Evolutionary conservation across 2,329 filamentous ascomycete genomes (phyloP), one percentile per base, ranked within the genome.

Genomic region (Arthroderma uncinatum): DNA sequence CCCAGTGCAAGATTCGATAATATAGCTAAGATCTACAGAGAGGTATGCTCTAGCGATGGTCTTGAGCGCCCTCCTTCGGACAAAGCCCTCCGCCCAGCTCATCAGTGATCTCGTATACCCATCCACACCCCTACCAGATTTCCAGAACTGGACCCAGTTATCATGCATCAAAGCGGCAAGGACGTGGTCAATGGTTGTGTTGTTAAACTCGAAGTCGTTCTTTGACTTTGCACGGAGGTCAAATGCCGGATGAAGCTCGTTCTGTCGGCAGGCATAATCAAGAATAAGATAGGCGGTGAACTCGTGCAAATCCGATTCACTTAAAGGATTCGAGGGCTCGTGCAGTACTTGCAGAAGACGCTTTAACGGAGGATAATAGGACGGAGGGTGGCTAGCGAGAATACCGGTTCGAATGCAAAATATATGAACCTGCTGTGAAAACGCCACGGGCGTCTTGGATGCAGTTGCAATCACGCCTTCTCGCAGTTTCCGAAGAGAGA

Each of bases 351-450:
- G 79, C 10, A 98, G 77, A 1, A 96, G 79, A 64, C 95, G 83
- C 39, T 87, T 79, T 21, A 97, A 81, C 1, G 92, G 89, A 0
- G 92, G 89, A 62, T 92, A 86, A 70, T 97, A 98, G 1, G 90
- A 90, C 64, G 95, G 89, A 64, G 86, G 87, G 64, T 94, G 85
- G 62, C 84, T 83, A 58, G 86, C 83, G 34, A 95, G 80, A 61
- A 98, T 85, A 23, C 87, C 84, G 25, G 91, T 79, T 56, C 91
- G 86, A 64, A 95, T 88, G 65, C 88, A 89, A 76, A 97, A 97
- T 61, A 95, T 83, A 72, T 97, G 95, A 14, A 85, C 88, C 64
- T 90, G 84, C n/a, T 87, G 83, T 1, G 92, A 85, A 71, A 98
- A 98, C 55, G 82, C 77, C 67, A 95, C 87, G 36, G 79, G 76